Conservation (phyloP, 805 yeast genomes). For the Zygoascus biomembranicola region DNA sequence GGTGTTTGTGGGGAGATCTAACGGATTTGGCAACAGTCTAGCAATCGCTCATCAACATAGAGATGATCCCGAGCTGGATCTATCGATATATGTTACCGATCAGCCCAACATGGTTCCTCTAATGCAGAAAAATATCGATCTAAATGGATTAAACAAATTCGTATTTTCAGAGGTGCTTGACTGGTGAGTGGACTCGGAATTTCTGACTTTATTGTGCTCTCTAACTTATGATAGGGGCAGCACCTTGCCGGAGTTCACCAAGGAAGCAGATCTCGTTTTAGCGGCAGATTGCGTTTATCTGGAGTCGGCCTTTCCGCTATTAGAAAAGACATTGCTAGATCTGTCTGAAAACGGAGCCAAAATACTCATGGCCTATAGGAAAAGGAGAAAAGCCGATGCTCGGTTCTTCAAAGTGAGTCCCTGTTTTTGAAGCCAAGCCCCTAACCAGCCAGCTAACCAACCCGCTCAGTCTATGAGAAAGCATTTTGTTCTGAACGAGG, state of each 20-base stretch:
- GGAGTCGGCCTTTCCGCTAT: constrained; percentile 45
- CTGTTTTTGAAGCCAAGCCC: background rate
- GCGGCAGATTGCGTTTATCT: constrained; percentile 58
- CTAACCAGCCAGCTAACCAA: constrained; percentile 29
- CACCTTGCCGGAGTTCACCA: constrained; percentile 31
- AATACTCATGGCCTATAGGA: constrained; percentile 45
- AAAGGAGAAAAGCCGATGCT: constrained; percentile 37
- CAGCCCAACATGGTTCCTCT: constrained; percentile 35
- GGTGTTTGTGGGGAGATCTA: background rate
- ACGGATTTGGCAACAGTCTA: background rate
- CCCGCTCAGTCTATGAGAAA: constrained; percentile 30
- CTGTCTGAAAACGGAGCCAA: constrained; percentile 33
- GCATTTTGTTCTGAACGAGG: constrained; percentile 25
- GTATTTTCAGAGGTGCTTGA: constrained; percentile 37
- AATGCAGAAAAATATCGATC: constrained; percentile 37
- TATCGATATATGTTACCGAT: constrained; percentile 19
- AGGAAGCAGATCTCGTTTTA: constrained; percentile 36
- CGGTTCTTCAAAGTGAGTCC: background rate
- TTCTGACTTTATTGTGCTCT: background rate
- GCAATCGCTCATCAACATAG: background rate
- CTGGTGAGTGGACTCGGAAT: constrained; percentile 31
- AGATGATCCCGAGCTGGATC: background rate
- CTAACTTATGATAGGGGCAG: constrained; percentile 26
- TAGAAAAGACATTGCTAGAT: constrained; percentile 42
- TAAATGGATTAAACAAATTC: constrained; percentile 31